Base-by-base conservation (phyloP, 2,329 filamentous ascomycete species). In the Chaetomium globosum region DNA sequence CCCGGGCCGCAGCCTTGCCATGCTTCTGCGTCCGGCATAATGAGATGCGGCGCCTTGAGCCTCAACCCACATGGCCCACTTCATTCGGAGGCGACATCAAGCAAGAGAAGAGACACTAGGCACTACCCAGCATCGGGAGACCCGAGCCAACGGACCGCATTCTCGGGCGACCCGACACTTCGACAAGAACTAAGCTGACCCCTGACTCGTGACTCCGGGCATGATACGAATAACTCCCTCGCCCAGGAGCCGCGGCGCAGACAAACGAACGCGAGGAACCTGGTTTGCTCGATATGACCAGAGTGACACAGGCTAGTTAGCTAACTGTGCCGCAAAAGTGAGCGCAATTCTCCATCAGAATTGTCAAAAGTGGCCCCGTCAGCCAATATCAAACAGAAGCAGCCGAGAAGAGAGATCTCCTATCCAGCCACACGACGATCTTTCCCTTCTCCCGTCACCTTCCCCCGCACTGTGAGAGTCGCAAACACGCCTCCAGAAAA, bases 1-100 rank as follows among this genome's bases (percentile, higher is more conserved):
- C 21, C 51, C 23, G 33, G 52, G 13, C 49, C 57, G 33, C 64
- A 57, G 31, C 36, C 59, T 19, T 59, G 62, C 53, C 31, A 60
- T 59, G 48, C 56, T 56, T 21, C 31, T 56, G n/a, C 12, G 16
- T 10, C 59, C 21, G 33, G 12, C 48, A 30, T 52, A 19, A 52
- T 43, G 46, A 33, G 36, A 60, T 63, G 65, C 59, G 56, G 55
- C 62, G 48, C 51, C 26, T 61, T 65, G 39, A 67, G 65, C 61
- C 65, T 67, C 65, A 67, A 67, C n/a, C 36, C 10, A 43, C 23
- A 52, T 36, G 21, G 39, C 43, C 52, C 52, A 46, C 31, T 5
- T 33, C 21, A 30, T 21, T 16, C 23, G 26, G 9, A 30, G 26
- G 19, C 36, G 16, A 12, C 26, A 39, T 39, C 36, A 39, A 39